Evolutionary conservation across 805 yeast species (phyloP), one percentile per base, ranked within the genome.

Genomic region (Candida mattraensis): DNA sequence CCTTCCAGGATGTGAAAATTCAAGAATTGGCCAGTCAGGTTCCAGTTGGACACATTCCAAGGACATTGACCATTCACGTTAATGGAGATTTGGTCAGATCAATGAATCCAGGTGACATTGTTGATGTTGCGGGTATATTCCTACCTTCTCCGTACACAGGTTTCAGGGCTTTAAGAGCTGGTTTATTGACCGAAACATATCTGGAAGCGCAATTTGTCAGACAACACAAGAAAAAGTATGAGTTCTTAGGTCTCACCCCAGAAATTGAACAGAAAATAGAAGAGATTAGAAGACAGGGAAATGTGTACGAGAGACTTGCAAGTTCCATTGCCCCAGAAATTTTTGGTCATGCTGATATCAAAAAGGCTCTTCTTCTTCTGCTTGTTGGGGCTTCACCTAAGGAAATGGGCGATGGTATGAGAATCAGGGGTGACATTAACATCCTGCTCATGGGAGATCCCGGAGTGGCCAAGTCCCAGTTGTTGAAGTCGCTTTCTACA

Each of bases 371-470:
- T 42, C 66, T 93, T 26, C 64, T 93, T 40, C 69, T 93, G 43
- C 70, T 93, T 28, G 87, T 93, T 47, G 96, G 99, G 33, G 99
- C 99, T 54, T 97, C 89, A 28, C 85, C 95, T 31, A 93, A 93
- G 60, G 86, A 80, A 54, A 79, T 91, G 51, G 95, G 95, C 28
- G 99, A 93, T 64, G 99, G 99, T 48, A 80, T 93, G 87, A 80
- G 83, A 55, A 93, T 93, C 54, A 81, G 99, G 69, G 99, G 99
- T 54, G 99, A 93, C 60, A 86, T 93, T 50, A 93, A 93, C 56
- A 76, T 93, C 37, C 83, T 97, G 66, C 72, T 93, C 34, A 91
- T 93, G 97, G 99, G 99, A 52, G 99, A 93, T 58, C 99, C 99
- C 26, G 99, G 99, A 71, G 99, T 93, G 36, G 99, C 99, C 55